A percentile compares a stretch with the other conserved stretches of the same genome.
phyloP scores from a whole-genome alignment of 495 filamentous ascomycete species.

The Talaromyces liani region DNA sequence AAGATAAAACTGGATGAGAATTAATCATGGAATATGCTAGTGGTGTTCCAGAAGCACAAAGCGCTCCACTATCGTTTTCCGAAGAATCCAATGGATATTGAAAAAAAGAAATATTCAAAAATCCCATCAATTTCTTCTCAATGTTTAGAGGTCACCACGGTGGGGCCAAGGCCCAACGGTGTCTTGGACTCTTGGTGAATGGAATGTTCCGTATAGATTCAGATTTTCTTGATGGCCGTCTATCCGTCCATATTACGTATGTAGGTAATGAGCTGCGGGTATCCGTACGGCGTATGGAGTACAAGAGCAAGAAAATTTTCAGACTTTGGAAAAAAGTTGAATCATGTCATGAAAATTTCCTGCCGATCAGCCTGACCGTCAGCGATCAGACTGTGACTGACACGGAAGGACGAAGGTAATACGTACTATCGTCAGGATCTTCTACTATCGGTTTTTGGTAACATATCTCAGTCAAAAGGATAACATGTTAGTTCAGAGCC shows the following conservation, averaged over 20 bases:
- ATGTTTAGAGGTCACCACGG: background rate
- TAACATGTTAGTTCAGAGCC: background rate
- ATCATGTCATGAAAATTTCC: background rate
- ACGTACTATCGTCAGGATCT: background rate
- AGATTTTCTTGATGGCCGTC: background rate
- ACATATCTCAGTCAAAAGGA: background rate
- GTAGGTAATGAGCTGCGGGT: background rate
- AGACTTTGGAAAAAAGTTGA: background rate
- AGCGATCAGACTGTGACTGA: background rate
- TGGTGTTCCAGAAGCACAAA: background rate
- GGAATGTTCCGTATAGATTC: background rate
- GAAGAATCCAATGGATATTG: background rate
- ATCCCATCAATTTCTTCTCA: background rate
- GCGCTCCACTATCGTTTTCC: background rate
- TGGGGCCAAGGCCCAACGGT: background rate
- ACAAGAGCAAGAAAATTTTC: background rate
- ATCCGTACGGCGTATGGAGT: background rate
- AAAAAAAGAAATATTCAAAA: background rate
- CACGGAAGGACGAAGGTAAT: background rate
- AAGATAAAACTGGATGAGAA: background rate
- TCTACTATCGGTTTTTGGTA: background rate
- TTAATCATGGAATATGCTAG: background rate
- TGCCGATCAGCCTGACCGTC: background rate
- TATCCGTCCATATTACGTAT: background rate
- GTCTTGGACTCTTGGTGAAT: background rate